Evolutionary conservation across 2,329 filamentous ascomycete genomes (phyloP), one percentile per base, ranked within the genome.

Genomic region (Talaromyces sp.): DNA sequence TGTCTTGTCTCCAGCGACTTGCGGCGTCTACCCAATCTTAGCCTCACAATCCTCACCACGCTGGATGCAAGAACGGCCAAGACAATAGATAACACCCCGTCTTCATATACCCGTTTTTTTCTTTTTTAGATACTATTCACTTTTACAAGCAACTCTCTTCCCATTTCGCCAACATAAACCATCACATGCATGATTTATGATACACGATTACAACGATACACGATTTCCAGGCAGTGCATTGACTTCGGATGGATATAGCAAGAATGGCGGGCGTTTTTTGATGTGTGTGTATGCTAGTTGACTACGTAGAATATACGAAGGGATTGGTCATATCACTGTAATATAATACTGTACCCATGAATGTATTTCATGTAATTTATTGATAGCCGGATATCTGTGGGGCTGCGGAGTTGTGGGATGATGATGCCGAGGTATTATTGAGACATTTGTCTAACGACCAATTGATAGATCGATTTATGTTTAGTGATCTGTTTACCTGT

Each of bases 1-100:
- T 85, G 51, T 81, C 83, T 40, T 83, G 82, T 58, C 74, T 86
- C 58, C 83, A 85, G 70, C 84, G 82, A 68, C 77, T 86, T 60
- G 82, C 81, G 11, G 70, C 76, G 8, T 65, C 63, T 15, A 45
- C n/a, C 17, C 49, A 58, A 17, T 43, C 56, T 7, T 45, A 45
- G 22, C 2, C 22, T 38, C 19, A 15, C 6, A 2, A 7, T 40
- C 13, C 5, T 43, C 54, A 43, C 19, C 7, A n/a, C 8, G 11
- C 13, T 38, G 1, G 11, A 22, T 17, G 47, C 47, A 51, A 49
- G 47, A n/a, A 53, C 27, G 49, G 27, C 49, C 3, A 31, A 29
- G 27, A 6, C 49, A 53, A n/a, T 31, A 11, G 49, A 31, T n/a
- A 29, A n/a, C 49, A 7, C 25, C 15, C 27, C 27, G 15, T 11